Evolutionary conservation across 2,329 filamentous ascomycete genomes (phyloP).

Genomic region (Diaporthe citri): DNA sequence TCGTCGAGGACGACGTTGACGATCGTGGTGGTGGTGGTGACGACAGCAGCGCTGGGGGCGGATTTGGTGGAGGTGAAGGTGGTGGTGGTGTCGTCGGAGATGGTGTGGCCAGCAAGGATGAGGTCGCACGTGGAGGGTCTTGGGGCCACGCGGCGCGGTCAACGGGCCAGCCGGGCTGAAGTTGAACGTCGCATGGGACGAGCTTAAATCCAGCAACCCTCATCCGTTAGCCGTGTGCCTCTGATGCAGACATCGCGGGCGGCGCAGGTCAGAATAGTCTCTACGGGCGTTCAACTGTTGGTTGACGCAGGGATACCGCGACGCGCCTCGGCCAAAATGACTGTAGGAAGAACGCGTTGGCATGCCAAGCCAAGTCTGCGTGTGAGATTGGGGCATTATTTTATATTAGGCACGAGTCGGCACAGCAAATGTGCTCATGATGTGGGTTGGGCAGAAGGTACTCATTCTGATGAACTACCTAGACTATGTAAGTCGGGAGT

Average conservation of each 20-base stretch:
- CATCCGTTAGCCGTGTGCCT: neutral
- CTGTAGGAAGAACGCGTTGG: neutral
- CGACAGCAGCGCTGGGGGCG: constrained; percentile 7
- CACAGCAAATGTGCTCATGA: neutral
- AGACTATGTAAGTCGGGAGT: constrained; percentile 53
- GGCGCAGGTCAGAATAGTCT: neutral
- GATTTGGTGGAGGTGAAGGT: neutral
- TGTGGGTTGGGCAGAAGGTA: constrained; percentile 33
- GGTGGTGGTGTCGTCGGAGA: neutral
- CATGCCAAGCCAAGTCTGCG: neutral
- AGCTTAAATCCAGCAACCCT: neutral
- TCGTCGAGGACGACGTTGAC: constrained; percentile 57
- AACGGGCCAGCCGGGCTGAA: constrained; percentile 26
- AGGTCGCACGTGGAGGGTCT: constrained; percentile 13
- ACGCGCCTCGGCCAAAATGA: neutral
- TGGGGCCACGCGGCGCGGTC: constrained; percentile 10
- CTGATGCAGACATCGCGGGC: constrained; percentile 8
- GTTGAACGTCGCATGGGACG: neutral
- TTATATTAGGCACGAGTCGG: neutral
- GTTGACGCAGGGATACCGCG: neutral
- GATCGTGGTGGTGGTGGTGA: constrained; percentile 21
- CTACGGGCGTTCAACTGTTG: neutral
- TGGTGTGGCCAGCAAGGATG: constrained; percentile 47
- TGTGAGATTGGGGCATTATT: neutral
- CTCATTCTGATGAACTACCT: constrained; percentile 50